Conservation (phyloP, 352 stramenopile species). For the Hyphochytrium catenoides region DNA sequence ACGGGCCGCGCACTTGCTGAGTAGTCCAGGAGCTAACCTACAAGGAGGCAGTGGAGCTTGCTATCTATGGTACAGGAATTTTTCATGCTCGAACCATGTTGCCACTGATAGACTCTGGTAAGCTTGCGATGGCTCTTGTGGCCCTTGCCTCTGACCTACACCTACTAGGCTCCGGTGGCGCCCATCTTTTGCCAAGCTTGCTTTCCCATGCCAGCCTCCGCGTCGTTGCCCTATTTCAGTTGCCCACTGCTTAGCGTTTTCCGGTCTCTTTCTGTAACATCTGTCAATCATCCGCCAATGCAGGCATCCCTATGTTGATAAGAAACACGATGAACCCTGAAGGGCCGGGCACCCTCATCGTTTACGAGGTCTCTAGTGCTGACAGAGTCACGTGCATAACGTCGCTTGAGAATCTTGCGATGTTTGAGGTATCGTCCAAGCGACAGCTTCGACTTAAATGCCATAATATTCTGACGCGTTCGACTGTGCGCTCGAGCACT, state of each 20-base stretch:
- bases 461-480: background rate
- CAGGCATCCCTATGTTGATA: constrained; percentile 47
- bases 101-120: constrained; percentile 31
- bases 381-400: constrained; percentile 45
- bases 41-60: constrained; percentile 45
- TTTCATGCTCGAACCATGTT: constrained; percentile 61
- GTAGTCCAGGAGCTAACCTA: constrained; percentile 45
- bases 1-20: too few relatives aligned
- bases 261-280: too few relatives aligned
- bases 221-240: too few relatives aligned
- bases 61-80: constrained; percentile 52
- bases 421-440: constrained; percentile 19
- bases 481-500: too few relatives aligned
- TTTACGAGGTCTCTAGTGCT: constrained; percentile 21
- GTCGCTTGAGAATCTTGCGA: constrained; percentile 44
- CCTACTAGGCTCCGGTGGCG: too few relatives aligned
- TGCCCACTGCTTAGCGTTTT: too few relatives aligned
- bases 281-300: constrained; percentile 1
- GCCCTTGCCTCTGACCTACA: too few relatives aligned
- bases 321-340: constrained; percentile 53
- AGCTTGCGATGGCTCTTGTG: too few relatives aligned
- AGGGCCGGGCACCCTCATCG: constrained; percentile 52
- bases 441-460: background rate
- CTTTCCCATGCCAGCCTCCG: too few relatives aligned
- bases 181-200: too few relatives aligned